phyloP scores from a whole-genome alignment of 305 asterid genomes.

The Solanum hybrid region DNA sequence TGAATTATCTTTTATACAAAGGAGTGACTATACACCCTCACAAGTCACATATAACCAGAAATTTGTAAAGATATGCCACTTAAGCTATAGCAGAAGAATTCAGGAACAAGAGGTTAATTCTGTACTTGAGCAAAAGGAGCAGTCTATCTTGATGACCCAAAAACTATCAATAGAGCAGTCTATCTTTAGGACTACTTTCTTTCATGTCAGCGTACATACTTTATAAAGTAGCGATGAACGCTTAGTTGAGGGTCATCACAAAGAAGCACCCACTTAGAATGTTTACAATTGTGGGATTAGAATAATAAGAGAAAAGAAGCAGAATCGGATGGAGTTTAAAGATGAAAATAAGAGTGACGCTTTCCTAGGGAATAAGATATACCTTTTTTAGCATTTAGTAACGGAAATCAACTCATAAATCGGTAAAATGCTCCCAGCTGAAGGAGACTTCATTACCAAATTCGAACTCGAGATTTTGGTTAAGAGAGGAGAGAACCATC shows the following conservation, averaged over 20 bases:
- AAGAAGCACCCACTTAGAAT: background rate
- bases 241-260: background rate
- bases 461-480: too few relatives aligned
- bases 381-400: too few relatives aligned
- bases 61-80: too few relatives aligned
- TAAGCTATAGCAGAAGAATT: background rate
- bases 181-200: background rate
- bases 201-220: background rate
- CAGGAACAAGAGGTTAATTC: too few relatives aligned
- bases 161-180: background rate
- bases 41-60: background rate
- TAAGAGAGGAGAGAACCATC: too few relatives aligned
- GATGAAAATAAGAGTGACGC: background rate
- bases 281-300: too few relatives aligned
- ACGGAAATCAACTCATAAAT: too few relatives aligned
- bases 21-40: constrained; percentile 10
- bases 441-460: too few relatives aligned
- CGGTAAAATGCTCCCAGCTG: too few relatives aligned
- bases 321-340: too few relatives aligned
- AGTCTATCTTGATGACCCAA: background rate
- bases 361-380: background rate
- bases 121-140: background rate
- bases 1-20: background rate
- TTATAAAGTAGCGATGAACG: background rate
- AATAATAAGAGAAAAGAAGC: too few relatives aligned